Base-by-base conservation (phyloP, 2,329 filamentous ascomycete species). In the Bretziella fagacearum region DNA sequence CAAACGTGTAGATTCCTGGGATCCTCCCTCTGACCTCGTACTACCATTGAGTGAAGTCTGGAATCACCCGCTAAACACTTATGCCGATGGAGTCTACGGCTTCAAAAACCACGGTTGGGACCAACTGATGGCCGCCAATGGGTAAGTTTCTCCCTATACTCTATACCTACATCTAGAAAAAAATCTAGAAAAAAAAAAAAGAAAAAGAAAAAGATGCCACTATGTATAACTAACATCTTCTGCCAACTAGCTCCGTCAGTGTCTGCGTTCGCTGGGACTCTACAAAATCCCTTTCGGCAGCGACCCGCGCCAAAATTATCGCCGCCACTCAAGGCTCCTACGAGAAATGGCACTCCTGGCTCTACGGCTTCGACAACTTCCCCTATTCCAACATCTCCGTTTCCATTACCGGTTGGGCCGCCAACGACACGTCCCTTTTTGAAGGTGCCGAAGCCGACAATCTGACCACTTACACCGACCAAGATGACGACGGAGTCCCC, bases 191-290 rank as follows among this genome's bases (percentile, higher is more conserved):
- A 4, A 17, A 4, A 4, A 27, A 18, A 29, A 15, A 15, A 30
- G 36, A 46, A 46, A 30, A 23, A 23, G 22, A n/a, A 2, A 6
- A 15, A 11, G 37, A 15, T 41, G 5, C 33, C 13, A n/a, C 40
- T 44, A 48, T 35, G n/a, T n/a, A n/a, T n/a, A n/a, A n/a, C n/a
- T n/a, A n/a, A n/a, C n/a, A n/a, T n/a, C n/a, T n/a, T n/a, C n/a
- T n/a, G n/a, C n/a, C n/a, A n/a, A n/a, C n/a, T n/a, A 54, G 50
- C 13, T 26, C 37, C 10, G 55, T 64, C 53, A 44, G 63, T 52
- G 60, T 62, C 53, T 68, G 64, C 45, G 64, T 68, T 3, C 61
- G 65, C 35, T 68, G 65, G 65, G 64, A 68, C 48, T 64, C 62
- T 0, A 58, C 53, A 20, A 52, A 57, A 3, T 54, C 56, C 1